A percentile compares a stretch with the other conserved stretches of the same genome.
Conservation (phyloP, 169 alveolate species). For the Toxoplasma gondii region DNA sequence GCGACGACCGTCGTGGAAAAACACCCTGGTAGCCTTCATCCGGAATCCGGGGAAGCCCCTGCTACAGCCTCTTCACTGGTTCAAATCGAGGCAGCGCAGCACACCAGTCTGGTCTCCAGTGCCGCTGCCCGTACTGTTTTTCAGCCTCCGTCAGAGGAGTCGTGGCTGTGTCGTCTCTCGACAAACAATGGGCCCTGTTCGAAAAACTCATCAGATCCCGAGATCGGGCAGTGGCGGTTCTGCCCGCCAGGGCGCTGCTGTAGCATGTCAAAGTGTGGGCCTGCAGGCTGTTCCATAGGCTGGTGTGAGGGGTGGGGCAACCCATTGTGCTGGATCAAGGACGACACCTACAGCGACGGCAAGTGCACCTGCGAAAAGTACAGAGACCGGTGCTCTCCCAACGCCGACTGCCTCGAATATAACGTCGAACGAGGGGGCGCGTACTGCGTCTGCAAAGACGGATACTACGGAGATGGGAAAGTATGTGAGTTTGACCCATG, state of each 20-base stretch:
- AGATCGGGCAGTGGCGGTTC: not conserved
- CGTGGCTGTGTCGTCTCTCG: constrained; percentile 26
- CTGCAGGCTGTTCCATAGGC: not conserved
- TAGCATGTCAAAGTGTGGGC: constrained; percentile 44
- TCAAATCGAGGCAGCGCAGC: not conserved
- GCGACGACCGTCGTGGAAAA: no score
- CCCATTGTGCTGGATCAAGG: constrained; percentile 5
- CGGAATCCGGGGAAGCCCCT: no score
- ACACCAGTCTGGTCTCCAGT: not conserved
- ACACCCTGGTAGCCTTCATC: no score
- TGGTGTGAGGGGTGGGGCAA: not conserved
- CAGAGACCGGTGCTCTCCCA: not conserved
- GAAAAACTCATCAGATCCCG: not conserved
- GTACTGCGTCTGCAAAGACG: constrained; percentile 34
- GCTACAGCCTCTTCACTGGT: not conserved
- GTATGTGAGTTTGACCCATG: constrained; percentile 32
- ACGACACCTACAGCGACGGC: constrained; percentile 3
- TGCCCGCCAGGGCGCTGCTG: constrained; percentile 40
- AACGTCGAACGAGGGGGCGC: not conserved
- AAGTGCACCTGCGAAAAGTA: not conserved
- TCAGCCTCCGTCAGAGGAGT: not conserved
- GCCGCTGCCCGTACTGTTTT: not conserved
- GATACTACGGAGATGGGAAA: not conserved
- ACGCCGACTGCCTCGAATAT: constrained; percentile 7
- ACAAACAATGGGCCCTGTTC: not conserved